Conservation (phyloP, 1,139 yeast species). For the Arxiozyma slooffiae region DNA sequence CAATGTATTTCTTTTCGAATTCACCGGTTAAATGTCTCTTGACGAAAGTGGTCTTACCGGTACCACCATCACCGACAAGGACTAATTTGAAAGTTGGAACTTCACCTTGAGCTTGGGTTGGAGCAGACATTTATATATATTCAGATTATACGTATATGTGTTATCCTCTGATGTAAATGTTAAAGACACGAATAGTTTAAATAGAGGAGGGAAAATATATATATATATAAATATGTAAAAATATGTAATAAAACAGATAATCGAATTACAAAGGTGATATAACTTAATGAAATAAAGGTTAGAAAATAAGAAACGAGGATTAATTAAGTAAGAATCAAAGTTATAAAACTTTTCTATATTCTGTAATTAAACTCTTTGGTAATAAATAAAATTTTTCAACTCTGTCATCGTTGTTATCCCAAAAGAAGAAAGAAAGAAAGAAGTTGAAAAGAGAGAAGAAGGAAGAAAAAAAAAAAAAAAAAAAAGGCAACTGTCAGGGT, state of each 20-base stretch:
- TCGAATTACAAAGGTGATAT: no score
- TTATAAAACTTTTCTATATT: no score
- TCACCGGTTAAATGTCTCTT: constrained; percentile 99
- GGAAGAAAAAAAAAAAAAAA: neutral
- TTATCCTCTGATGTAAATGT: neutral
- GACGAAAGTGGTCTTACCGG: constrained; percentile 99
- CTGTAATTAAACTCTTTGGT: neutral
- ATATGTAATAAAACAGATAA: no score
- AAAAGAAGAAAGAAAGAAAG: no score
- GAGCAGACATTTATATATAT: constrained; percentile 24
- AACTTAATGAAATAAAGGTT: neutral
- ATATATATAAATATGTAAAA: no score
- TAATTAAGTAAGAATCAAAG: neutral
- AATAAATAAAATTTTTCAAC: constrained; percentile 1
- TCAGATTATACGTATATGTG: no score
- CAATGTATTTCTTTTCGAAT: constrained; percentile 97
- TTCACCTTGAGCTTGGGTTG: constrained; percentile 33
- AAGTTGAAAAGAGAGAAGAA: no score
- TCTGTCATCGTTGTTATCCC: neutral
- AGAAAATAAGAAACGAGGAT: neutral
- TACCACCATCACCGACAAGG: constrained; percentile 99
- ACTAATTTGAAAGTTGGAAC: constrained; percentile 97
- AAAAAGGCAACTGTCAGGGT: neutral
- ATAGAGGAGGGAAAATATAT: no score
- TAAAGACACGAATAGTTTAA: no score